Conservation (phyloP, 495 filamentous ascomycete species). For the Parathielavia appendiculata region DNA sequence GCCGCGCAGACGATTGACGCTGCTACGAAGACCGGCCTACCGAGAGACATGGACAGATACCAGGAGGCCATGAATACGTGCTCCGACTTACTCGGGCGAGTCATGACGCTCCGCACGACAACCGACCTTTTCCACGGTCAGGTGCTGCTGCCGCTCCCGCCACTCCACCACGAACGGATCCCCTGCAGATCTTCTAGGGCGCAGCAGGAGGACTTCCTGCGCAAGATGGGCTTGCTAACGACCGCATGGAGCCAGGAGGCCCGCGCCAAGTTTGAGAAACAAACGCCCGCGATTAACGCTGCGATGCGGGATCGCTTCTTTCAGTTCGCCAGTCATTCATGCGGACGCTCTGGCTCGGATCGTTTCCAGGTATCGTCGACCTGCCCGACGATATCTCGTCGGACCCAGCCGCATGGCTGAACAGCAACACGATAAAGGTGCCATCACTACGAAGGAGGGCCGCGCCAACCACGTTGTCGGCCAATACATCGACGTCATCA, state of each 20-base stretch:
- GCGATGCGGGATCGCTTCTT: neutral
- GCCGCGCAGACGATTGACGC: neutral
- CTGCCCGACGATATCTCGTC: neutral
- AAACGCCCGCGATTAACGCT: neutral
- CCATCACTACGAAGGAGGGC: slow-evolving; percentile 11
- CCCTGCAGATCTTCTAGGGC: neutral
- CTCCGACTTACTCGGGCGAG: neutral
- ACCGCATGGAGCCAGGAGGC: neutral
- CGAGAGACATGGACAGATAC: neutral
- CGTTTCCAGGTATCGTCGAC: neutral
- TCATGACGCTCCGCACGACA: neutral
- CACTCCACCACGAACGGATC: neutral
- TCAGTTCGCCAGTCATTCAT: neutral
- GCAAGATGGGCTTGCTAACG: neutral
- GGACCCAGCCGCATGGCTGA: slow-evolving; percentile 6
- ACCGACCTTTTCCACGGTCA: neutral
- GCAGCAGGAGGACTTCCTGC: neutral
- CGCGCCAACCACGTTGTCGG: neutral
- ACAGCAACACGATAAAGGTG: neutral
- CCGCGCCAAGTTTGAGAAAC: neutral
- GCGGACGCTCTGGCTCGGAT: neutral
- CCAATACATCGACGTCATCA: neutral
- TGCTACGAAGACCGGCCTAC: neutral
- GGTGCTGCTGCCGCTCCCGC: neutral
- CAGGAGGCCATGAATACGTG: neutral